These are phyloP conservation scores for Rhododendron molle DNA, from an alignment of 148 eudicot species.

Conservation along the genomic window DNA sequence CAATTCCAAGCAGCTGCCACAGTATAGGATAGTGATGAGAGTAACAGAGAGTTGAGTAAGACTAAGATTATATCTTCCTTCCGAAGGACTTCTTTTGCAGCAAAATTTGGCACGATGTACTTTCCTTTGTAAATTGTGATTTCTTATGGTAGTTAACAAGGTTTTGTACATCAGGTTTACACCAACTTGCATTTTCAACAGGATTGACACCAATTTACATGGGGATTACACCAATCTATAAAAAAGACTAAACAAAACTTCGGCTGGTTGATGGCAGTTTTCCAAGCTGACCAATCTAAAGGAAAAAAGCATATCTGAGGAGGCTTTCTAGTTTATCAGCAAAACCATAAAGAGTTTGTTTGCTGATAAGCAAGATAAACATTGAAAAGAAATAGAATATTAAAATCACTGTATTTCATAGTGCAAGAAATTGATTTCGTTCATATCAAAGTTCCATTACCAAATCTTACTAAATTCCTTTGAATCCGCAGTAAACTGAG, in stretches of 20 bases:
- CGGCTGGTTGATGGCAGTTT: neutral
- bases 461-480: neutral
- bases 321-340: neutral
- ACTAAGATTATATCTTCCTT: neutral
- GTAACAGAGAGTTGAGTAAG: neutral
- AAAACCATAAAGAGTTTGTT: neutral
- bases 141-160: neutral
- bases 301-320: neutral
- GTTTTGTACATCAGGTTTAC: neutral
- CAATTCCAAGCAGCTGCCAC: neutral
- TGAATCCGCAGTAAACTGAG: neutral
- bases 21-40: neutral
- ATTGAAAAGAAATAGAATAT: neutral
- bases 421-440: neutral
- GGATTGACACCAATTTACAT: neutral
- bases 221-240: neutral
- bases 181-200: neutral
- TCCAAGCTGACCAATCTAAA: neutral
- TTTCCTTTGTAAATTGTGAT: neutral
- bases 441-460: neutral
- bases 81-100: neutral
- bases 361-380: neutral
- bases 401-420: neutral
- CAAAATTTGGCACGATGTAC: neutral
- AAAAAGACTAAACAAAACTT: neutral